A percentile compares a stretch with the other conserved stretches of the same genome.
Evolutionary conservation across 2,329 filamentous ascomycete genomes (phyloP).

Genomic region (Myotisia sp.): DNA sequence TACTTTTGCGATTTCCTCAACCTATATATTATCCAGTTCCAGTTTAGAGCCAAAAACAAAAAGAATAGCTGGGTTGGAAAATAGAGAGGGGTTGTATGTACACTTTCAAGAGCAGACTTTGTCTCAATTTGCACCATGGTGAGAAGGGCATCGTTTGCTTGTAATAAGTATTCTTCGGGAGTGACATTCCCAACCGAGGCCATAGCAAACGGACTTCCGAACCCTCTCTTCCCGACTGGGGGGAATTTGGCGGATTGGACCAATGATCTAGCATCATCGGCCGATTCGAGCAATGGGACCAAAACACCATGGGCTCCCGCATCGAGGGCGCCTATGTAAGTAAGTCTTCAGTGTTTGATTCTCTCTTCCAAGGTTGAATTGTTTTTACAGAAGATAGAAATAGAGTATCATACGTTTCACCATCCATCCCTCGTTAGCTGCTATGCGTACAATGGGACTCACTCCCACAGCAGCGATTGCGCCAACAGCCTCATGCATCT

Average conservation of each 20-base stretch:
- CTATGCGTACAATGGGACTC: conserved; percentile 35
- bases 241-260: conserved; percentile 43
- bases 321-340: conserved; percentile 37
- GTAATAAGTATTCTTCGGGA: conserved; percentile 36
- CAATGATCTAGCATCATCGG: conserved; percentile 39
- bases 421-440: conserved; percentile 47
- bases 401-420: conserved; percentile 38
- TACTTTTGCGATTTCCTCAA: conserved; percentile 38
- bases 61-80: neutral
- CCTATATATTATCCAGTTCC: conserved; percentile 14
- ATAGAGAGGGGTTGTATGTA: conserved; percentile 7
- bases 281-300: conserved; percentile 39
- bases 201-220: conserved; percentile 42
- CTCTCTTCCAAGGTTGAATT: too few relatives aligned
- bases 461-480: conserved; percentile 30
- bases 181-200: conserved; percentile 28
- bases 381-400: too few relatives aligned
- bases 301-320: conserved; percentile 46
- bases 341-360: neutral
- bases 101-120: conserved; percentile 27
- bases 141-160: conserved; percentile 40
- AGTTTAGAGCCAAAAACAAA: too few relatives aligned
- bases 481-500: conserved; percentile 43
- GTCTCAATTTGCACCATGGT: conserved; percentile 36
- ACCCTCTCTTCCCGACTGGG: conserved; percentile 40